Conservation (phyloP, 768 basidiomycete genomes). For the Hericium erinaceus region DNA sequence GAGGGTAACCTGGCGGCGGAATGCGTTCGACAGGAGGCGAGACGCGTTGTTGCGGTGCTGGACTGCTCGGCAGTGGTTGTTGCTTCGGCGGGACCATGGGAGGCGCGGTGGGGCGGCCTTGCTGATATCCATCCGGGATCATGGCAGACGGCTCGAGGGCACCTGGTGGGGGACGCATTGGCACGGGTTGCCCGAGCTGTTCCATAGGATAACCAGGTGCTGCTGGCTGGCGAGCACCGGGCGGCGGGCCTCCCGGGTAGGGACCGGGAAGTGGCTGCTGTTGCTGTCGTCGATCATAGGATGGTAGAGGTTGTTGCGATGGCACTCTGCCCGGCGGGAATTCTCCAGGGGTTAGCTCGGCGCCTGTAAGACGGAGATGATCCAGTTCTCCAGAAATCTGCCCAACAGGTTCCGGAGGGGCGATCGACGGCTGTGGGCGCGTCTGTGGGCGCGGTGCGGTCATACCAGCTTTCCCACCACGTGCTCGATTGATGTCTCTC, state of each 20-base stretch:
- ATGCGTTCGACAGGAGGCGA: conserved; percentile 1
- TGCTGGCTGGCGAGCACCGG: conserved; percentile 30
- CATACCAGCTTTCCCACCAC: conserved; percentile 37
- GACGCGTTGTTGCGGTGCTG: conserved; percentile 6
- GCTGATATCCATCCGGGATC: conserved; percentile 3
- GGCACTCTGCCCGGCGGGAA: conserved; percentile 12
- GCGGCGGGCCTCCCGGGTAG: conserved; percentile 21
- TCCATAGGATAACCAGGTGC: conserved; percentile 27
- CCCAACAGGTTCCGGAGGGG: conserved; percentile 20
- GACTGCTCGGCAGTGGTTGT: conserved; percentile 7
- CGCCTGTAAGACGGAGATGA: conserved; percentile 12
- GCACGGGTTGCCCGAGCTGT: conserved; percentile 22
- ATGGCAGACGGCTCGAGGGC: conserved; percentile 8
- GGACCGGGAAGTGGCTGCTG: conserved; percentile 15
- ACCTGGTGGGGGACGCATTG: conserved; percentile 7
- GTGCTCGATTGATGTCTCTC: conserved; percentile 79
- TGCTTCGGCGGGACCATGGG: conserved; percentile 7
- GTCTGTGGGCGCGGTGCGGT: conserved; percentile 26
- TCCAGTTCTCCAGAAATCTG: conserved; percentile 18
- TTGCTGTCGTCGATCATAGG: conserved; percentile 12
- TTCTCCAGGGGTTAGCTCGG: conserved; percentile 15
- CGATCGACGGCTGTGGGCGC: conserved; percentile 22
- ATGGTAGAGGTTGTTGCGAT: conserved; percentile 11
- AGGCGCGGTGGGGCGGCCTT: conserved; percentile 4
- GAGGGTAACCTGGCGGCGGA: conserved; percentile 13